Base-by-base conservation (phyloP, 805 yeast genomes). In the Saturnispora silvae region DNA sequence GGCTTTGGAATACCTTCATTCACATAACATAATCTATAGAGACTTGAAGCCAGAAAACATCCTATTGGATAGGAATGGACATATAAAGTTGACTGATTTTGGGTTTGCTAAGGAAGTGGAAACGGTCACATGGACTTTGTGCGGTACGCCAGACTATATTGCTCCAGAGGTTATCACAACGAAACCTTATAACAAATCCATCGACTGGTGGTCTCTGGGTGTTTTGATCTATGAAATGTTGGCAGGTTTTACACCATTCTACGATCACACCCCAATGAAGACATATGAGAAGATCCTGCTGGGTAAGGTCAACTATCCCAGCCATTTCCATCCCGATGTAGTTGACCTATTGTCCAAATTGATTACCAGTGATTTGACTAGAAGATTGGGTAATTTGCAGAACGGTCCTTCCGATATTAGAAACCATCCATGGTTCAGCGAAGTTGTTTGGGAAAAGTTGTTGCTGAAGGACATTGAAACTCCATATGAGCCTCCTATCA, bases 111-210 rank as follows among this genome's bases (percentile, higher is more conserved):
- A 73, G 51, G 78, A 72, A 48, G 78, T 73, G 27, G 60, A 57
- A 44, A 72, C 74, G 26, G 76, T 70, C 15, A 73, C 79, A 5
- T 73, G 71, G 61, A 73, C 79, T 1, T 64, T 73, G 43, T 73
- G 79, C 55, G 79, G 79, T 33, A 73, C 79, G 1, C 79, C 79
- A 0, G 79, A 73, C 54, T 73, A 73, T 51, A 73, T 73, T 37
- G 79, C 79, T 1, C 79, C 79, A 4, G 79, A 73, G 49, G 78
- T 73, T n/a, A 73, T 73, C 19, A 72, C 79, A 3, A 70, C 76
- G 9, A 70, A 72, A 46, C 77, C 79, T 3, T 73, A 73, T 54
- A 73, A 73, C 53, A 72, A 72, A 48, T 67, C 75, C 3, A 78
- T 73, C 18, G 79, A 73, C 53, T 73, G 78, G 78, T 73, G 79